Conservation (phyloP, 345 rosid genomes). For the Linum usitatissimum region DNA sequence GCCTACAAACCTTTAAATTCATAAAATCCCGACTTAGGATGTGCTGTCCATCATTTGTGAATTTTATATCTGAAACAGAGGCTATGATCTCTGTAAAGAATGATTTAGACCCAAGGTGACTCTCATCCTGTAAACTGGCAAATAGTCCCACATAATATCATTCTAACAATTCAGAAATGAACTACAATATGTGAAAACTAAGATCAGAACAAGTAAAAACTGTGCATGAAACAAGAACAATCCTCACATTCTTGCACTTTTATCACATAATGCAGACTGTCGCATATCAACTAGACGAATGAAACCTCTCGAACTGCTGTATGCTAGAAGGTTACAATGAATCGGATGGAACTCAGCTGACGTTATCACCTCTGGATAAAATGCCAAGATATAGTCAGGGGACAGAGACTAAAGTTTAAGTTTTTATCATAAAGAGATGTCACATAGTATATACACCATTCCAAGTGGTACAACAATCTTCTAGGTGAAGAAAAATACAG, state of each 20-base stretch:
- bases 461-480: not conserved
- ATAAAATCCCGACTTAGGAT: conserved; percentile 57
- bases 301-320: conserved; percentile 65
- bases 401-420: not conserved
- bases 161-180: not conserved
- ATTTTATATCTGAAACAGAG: conserved; percentile 52
- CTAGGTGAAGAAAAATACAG: not conserved
- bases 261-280: conserved; percentile 57
- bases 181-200: not conserved
- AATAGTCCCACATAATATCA: conserved; percentile 14
- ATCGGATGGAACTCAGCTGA: conserved; percentile 59
- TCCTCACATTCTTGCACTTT: conserved; percentile 39
- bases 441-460: not conserved
- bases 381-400: conserved; percentile 12
- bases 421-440: not conserved
- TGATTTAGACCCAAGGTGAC: conserved; percentile 30
- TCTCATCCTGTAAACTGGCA: conserved; percentile 48
- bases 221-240: conserved; percentile 5
- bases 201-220: not conserved
- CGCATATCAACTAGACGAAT: conserved; percentile 55
- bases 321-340: conserved; percentile 56
- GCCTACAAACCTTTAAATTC: conserved; percentile 42
- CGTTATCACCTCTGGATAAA: conserved; percentile 54
- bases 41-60: conserved; percentile 41
- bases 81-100: conserved; percentile 53